Conservation (phyloP, 2,329 filamentous ascomycete species). For the Stachybotrys elegans region DNA sequence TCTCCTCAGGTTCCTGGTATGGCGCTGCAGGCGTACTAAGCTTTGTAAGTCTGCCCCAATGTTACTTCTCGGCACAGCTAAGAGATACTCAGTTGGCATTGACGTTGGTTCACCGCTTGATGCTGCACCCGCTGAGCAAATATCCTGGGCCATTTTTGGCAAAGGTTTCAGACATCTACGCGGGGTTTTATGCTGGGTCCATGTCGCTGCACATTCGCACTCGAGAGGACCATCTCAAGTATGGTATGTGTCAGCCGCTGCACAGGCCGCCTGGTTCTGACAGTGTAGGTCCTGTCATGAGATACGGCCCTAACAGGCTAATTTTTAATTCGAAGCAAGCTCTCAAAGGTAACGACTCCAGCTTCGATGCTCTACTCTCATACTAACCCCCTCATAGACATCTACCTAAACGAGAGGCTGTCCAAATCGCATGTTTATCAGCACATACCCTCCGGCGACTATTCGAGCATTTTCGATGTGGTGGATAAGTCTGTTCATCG, state of each 20-base stretch:
- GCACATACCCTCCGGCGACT: not conserved
- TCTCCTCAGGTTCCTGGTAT: not conserved
- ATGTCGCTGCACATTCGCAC: not conserved
- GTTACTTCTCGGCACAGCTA: not conserved
- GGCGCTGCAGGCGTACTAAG: not conserved
- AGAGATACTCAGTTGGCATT: not conserved
- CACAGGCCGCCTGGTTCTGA: too few relatives aligned
- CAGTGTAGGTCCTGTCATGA: not conserved
- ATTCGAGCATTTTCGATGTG: not conserved
- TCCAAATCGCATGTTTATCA: not conserved
- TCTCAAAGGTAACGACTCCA: not conserved
- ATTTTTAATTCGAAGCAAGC: conserved; percentile 1
- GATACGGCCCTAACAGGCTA: not conserved
- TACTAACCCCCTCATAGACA: not conserved
- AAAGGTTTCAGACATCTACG: not conserved
- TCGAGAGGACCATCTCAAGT: not conserved
- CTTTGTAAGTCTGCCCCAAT: not conserved
- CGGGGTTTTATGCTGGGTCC: not conserved
- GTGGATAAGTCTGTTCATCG: not conserved
- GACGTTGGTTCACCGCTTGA: not conserved
- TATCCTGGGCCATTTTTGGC: not conserved
- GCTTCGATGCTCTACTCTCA: too few relatives aligned
- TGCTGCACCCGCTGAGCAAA: not conserved
- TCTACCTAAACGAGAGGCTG: not conserved
- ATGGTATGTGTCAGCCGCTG: not conserved